phyloP scores from a whole-genome alignment of 805 yeast species.

The Tanozyma kutaoensis region DNA sequence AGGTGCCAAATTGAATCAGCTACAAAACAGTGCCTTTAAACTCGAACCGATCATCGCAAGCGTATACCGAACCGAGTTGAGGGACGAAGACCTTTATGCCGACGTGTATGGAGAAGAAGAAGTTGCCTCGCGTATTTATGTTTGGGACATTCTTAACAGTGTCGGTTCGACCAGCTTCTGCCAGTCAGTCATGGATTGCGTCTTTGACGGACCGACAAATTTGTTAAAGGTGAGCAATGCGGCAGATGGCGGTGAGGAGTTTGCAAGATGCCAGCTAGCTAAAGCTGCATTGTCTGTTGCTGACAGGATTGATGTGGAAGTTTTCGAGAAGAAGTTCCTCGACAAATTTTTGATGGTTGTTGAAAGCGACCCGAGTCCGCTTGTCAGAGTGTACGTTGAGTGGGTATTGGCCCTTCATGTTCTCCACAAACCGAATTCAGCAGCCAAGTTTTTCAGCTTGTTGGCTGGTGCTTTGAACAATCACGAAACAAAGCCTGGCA shows the following conservation, averaged over 20 bases:
- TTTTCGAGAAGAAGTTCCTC: slow-evolving; percentile 7
- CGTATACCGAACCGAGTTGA: not conserved
- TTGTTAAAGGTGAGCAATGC: slow-evolving; percentile 37
- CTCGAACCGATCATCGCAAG: slow-evolving; percentile 44
- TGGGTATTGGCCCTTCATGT: slow-evolving; percentile 41
- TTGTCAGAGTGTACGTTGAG: slow-evolving; percentile 62
- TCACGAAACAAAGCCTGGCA: slow-evolving; percentile 29
- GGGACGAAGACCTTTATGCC: slow-evolving; percentile 27
- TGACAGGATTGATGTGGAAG: slow-evolving; percentile 14
- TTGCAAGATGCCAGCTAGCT: slow-evolving; percentile 43
- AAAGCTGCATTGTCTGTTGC: slow-evolving; percentile 36
- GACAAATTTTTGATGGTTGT: slow-evolving; percentile 20
- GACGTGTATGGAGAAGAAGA: slow-evolving; percentile 39
- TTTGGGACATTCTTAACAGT: slow-evolving; percentile 33
- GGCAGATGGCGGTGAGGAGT: slow-evolving; percentile 61
- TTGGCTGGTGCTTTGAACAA: slow-evolving; percentile 6
- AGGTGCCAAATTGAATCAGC: no score
- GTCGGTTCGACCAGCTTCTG: slow-evolving; percentile 15
- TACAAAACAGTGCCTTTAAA: slow-evolving; percentile 39
- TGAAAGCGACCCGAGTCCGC: slow-evolving; percentile 61
- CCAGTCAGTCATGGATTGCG: slow-evolving; percentile 14
- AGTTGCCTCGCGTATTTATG: slow-evolving; percentile 33
- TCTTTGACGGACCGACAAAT: slow-evolving; percentile 24
- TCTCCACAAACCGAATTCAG: slow-evolving; percentile 16
- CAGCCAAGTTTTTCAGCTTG: slow-evolving; percentile 6